Base-by-base conservation (phyloP, 495 filamentous ascomycete species). In the Platismatia glauca region DNA sequence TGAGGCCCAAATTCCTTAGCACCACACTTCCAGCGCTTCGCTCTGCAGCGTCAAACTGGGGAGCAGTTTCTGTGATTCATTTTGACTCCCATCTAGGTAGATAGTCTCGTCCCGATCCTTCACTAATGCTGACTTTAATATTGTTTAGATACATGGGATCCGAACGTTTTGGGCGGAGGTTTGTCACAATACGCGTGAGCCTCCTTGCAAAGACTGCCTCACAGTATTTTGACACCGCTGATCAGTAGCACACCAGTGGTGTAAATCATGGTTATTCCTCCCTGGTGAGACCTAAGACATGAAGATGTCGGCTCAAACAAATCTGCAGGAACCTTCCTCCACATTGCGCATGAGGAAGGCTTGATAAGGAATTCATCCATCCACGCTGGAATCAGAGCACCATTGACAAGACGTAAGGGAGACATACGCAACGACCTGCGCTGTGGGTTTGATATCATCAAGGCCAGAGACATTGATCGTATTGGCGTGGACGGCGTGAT, bases 301-400 rank as follows among this genome's bases (percentile, higher is more conserved):
- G 16, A 35, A 33, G 20, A 33, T 29, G 35, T 16, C 18, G 22
- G 18, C 38, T 53, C 33, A 41, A 24, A 24, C 3, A 29, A 13
- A 57, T 6, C 15, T 16, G 24, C 15, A 64, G 62, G 62, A 27
- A 82, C 79, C 1, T 82, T 82, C 62, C 69, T 82, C 3, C 78
- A 82, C 60, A 70, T 82, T 57, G 79, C 78, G 7, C 79, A 81
- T 57, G 79, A 81, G 69, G 79, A 82, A 71, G 79, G 76, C 27
- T 71, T 82, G 52, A 75, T 80, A 53, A 64, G 68, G 20, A 80
- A 80, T 62, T 72, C 69, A 7, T 80, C 77, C 12, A 73, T 79
- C 38, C 78, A 82, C 60, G 78, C 78, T 24, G 79, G 79, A 11
- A 81, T 82, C 57, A 68, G 78, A 59, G 78, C 74, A 35, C 79